Percentiles rank a stretch among this genome's conserved stretches.
phyloP scores from a whole-genome alignment of 2,329 filamentous ascomycete genomes.

The Neofusicoccum ribis region DNA sequence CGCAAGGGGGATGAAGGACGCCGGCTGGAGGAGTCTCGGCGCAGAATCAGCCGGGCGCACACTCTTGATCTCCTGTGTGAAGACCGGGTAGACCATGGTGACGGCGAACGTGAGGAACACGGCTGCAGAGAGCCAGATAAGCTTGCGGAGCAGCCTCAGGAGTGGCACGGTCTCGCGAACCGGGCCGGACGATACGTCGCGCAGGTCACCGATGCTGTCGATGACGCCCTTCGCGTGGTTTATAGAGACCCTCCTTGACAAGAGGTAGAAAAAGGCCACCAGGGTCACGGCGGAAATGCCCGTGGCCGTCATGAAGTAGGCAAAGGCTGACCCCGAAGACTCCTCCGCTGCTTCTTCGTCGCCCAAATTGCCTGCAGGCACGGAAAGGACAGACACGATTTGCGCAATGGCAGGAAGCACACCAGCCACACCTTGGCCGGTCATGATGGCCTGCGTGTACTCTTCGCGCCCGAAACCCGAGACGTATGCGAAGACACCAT shows the following conservation, averaged over 20 bases:
- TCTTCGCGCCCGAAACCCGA: conserved; percentile 80
- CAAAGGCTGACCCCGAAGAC: conserved; percentile 72
- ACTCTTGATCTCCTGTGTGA: conserved; percentile 61
- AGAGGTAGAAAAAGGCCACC: conserved; percentile 71
- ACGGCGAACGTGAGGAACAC: conserved; percentile 79
- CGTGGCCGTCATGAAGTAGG: conserved; percentile 89
- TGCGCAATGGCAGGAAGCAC: conserved; percentile 87
- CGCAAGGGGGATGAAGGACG: conserved; percentile 82
- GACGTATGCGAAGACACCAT: conserved; percentile 90
- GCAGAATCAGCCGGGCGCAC: conserved; percentile 43
- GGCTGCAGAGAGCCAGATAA: conserved; percentile 74
- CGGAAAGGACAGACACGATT: conserved; percentile 75
- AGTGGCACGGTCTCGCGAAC: conserved; percentile 60
- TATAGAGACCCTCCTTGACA: conserved; percentile 51
- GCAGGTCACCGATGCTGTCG: conserved; percentile 17
- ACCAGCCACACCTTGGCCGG: conserved; percentile 87
- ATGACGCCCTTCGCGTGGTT: conserved; percentile 26
- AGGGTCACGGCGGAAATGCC: conserved; percentile 70
- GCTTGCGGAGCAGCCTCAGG: conserved; percentile 68
- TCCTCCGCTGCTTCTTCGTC: conserved; percentile 36
- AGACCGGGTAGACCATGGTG: conserved; percentile 95
- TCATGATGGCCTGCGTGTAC: conserved; percentile 96
- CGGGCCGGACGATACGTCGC: neutral
- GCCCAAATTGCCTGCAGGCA: conserved; percentile 43
- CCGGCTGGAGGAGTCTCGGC: conserved; percentile 64